Conservation (phyloP, 345 rosid species). For the Atalantia buxifolia region DNA sequence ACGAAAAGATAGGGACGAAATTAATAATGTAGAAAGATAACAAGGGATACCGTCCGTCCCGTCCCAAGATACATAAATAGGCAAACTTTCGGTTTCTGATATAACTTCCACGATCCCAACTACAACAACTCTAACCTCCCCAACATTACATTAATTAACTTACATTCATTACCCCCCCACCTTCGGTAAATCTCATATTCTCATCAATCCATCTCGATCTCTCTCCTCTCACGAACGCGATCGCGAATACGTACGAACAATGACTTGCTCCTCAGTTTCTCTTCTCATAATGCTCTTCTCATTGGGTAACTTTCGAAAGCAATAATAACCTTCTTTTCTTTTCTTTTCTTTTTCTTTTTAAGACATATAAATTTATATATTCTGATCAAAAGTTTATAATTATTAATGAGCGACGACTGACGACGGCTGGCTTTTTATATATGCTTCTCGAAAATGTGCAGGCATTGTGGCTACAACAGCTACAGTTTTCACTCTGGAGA, state of each 20-base stretch:
- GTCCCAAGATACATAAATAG: neutral
- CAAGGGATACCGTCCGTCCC: neutral
- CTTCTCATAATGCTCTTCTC: conserved; percentile 26
- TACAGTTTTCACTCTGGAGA: conserved; percentile 61
- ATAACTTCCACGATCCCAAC: conserved; percentile 3
- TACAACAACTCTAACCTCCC: conserved; percentile 13
- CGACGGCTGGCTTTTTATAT: too few species aligned
- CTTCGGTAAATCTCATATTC: too few species aligned
- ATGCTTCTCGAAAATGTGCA: conserved; percentile 3
- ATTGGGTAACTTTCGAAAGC: conserved; percentile 7
- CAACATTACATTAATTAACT: neutral
- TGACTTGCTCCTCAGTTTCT: conserved; percentile 10
- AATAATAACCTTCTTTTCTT: too few species aligned
- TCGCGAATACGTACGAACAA: neutral
- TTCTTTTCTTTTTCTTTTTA: too few species aligned
- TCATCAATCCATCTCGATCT: neutral
- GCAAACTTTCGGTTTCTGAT: neutral
- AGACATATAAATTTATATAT: too few species aligned
- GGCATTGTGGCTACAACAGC: conserved; percentile 39
- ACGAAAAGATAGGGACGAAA: neutral
- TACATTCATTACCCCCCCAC: too few species aligned
- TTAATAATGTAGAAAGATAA: too few species aligned
- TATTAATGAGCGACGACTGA: too few species aligned
- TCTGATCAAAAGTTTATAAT: neutral
- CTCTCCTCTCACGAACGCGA: neutral